Evolutionary conservation across 2,329 filamentous ascomycete genomes (phyloP).

Genomic region (Colletotrichum kahawae): DNA sequence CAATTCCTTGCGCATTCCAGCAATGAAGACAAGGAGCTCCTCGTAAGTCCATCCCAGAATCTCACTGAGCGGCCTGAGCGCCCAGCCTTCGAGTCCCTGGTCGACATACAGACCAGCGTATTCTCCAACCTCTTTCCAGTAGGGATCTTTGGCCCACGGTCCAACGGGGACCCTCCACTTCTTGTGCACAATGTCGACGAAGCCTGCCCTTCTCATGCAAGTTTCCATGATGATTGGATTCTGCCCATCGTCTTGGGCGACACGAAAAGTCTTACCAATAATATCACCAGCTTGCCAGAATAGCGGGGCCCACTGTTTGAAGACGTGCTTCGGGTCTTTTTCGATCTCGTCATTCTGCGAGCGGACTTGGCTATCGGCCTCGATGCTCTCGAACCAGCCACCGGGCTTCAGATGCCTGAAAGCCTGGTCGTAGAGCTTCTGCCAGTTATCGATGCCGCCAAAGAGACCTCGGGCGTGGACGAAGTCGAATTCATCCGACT

Average conservation of each 20-base stretch:
- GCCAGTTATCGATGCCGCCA: slow-evolving; percentile 63
- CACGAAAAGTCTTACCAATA: slow-evolving; percentile 33
- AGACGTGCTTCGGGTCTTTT: background rate
- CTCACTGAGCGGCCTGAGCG: slow-evolving; percentile 30
- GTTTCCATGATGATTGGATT: slow-evolving; percentile 14
- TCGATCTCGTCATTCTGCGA: background rate
- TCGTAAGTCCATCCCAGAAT: slow-evolving; percentile 32
- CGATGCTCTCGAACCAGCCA: slow-evolving; percentile 35
- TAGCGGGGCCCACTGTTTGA: slow-evolving; percentile 30
- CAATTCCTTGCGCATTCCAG: slow-evolving; percentile 22
- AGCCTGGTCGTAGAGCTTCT: slow-evolving; percentile 55
- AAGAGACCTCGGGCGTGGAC: slow-evolving; percentile 65
- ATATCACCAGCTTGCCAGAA: slow-evolving; percentile 33
- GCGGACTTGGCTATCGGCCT: slow-evolving; percentile 27
- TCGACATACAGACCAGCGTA: slow-evolving; percentile 28
- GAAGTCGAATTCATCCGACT: slow-evolving; percentile 53
- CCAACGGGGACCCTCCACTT: slow-evolving; percentile 21
- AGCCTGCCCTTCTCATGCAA: slow-evolving; percentile 28
- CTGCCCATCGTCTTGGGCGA: slow-evolving; percentile 22
- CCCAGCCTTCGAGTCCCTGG: slow-evolving; percentile 31
- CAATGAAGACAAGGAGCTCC: slow-evolving; percentile 27
- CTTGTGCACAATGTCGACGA: slow-evolving; percentile 20
- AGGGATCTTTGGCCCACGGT: slow-evolving; percentile 19
- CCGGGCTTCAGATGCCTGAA: slow-evolving; percentile 52
- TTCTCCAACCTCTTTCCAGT: slow-evolving; percentile 11